A percentile compares a stretch with the other conserved stretches of the same genome.
phyloP scores from a whole-genome alignment of 2,329 filamentous ascomycete genomes.

The Penicillium rolfsii region DNA sequence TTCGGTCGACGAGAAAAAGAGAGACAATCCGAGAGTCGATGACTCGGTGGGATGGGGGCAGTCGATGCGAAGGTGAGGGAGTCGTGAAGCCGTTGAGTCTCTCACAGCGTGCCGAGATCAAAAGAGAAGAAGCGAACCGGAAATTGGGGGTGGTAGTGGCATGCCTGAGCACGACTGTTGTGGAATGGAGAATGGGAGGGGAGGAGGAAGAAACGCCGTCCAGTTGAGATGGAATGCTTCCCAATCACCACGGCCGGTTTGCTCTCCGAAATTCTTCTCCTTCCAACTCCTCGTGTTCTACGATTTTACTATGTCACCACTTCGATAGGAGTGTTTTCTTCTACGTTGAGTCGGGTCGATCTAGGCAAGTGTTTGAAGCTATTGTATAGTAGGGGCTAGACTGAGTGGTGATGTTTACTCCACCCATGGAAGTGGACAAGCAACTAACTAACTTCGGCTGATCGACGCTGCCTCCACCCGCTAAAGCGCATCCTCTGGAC shows the following conservation, averaged over 20 bases:
- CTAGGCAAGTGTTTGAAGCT: neutral
- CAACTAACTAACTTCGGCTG: conserved; percentile 7
- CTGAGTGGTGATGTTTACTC: neutral
- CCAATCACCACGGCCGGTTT: neutral
- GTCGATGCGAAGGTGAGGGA: conserved; percentile 8
- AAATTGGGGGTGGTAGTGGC: conserved; percentile 11
- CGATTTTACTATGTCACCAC: neutral
- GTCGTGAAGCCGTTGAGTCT: neutral
- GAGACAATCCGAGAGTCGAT: conserved; percentile 15
- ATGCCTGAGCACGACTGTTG: conserved; percentile 26
- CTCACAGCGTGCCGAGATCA: conserved; percentile 1
- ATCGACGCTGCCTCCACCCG: neutral
- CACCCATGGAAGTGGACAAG: neutral
- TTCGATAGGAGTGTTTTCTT: too few relatives aligned
- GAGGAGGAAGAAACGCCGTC: conserved; percentile 7
- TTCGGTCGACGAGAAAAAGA: conserved; percentile 13
- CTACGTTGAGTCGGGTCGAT: too few relatives aligned
- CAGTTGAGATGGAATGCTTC: conserved; percentile 8
- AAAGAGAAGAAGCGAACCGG: conserved; percentile 7
- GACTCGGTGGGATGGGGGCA: conserved; percentile 11
- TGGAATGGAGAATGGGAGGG: conserved; percentile 17
- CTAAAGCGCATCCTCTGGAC: neutral
- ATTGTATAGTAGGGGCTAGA: neutral
- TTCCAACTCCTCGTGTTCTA: neutral
- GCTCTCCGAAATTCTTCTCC: neutral